Evolutionary conservation across 2,329 filamentous ascomycete species (phyloP), one percentile per base, ranked within the genome.

Genomic region (Scytalidium sp.): DNA sequence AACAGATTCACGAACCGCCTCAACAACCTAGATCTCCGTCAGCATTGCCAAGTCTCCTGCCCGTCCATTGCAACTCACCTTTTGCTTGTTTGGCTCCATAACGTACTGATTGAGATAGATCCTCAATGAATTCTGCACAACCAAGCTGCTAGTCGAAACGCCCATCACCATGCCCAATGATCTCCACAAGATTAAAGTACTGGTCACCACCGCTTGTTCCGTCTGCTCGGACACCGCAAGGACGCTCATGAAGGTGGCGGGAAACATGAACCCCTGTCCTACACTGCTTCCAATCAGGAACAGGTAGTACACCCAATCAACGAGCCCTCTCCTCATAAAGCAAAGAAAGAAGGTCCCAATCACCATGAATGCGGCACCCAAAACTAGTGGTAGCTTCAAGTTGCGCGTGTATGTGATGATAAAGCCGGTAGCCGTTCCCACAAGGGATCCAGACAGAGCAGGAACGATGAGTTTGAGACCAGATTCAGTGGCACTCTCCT

Each of bases 111-210:
- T 67, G 3, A 93, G 73, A 56, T 84, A 85, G n/a, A 74, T 68
- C 8, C 79, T 68, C 46, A 93, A 70, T 1, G 80, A 76, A 59
- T 90, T 90, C 69, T 93, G 88, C 53, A 92, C 71, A 7, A 90
- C 80, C 50, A 90, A 75, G 62, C 84, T 88, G 56, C 83, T 87
- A 46, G 78, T 71, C 1, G 87, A 83, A 41, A 92, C 80, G n/a
- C 88, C 88, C 61, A 91, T 75, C 1, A 92, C 87, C 49, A 78
- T 79, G 6, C 88, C 88, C 4, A 92, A 67, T 50, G 80, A 83
- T 48, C 88, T 78, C 81, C 85, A 90, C 17, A 92, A 70, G 17
- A 86, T 78, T 52, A 92, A 70, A 0, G 87, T 90, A 47, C 79
- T 83, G 1, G 86, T 88, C 11, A 84, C 82, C 39, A 87, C 83